Conservation (phyloP, 805 yeast genomes). For the Metschnikowia orientalis region DNA sequence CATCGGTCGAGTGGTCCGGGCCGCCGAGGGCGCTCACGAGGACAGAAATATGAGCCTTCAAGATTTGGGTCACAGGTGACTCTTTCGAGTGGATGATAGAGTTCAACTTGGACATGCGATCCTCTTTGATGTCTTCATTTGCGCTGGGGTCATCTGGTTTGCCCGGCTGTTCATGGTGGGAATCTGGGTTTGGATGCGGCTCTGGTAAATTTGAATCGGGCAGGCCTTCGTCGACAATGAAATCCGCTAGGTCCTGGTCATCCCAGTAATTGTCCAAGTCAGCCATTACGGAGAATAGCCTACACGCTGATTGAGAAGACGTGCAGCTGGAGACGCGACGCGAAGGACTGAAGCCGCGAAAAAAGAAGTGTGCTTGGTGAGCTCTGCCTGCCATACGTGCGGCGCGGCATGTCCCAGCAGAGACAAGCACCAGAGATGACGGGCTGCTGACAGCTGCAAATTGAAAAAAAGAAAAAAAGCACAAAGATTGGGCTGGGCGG, state of each 20-base stretch:
- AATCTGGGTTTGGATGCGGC: conserved; percentile 1
- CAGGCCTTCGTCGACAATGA: conserved; percentile 30
- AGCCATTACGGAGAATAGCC: background rate
- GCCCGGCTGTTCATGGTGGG: background rate
- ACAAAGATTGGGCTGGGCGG: too few relatives aligned
- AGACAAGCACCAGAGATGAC: too few relatives aligned
- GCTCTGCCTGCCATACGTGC: too few relatives aligned
- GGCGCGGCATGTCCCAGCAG: too few relatives aligned
- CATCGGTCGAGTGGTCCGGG: conserved; percentile 57
- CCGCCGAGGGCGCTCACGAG: conserved; percentile 92
- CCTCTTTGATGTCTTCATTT: conserved; percentile 13
- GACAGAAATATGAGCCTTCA: conserved; percentile 72
- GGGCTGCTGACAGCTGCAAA: too few relatives aligned
- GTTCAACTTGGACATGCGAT: conserved; percentile 17
- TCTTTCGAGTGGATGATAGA: conserved; percentile 29
- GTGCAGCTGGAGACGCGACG: conserved; percentile 9
- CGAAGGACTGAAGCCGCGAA: too few relatives aligned
- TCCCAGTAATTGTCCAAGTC: conserved; percentile 9
- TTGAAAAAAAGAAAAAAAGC: too few relatives aligned
- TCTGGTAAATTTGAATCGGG: conserved; percentile 1
- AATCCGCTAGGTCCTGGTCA: conserved; percentile 32
- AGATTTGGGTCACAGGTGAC: conserved; percentile 35
- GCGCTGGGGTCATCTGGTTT: conserved; percentile 12
- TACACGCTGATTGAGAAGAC: too few relatives aligned
- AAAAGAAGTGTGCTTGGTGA: too few relatives aligned